Evolutionary conservation across 2,329 filamentous ascomycete genomes (phyloP).

Genomic region (Calonectria multiphialidica): DNA sequence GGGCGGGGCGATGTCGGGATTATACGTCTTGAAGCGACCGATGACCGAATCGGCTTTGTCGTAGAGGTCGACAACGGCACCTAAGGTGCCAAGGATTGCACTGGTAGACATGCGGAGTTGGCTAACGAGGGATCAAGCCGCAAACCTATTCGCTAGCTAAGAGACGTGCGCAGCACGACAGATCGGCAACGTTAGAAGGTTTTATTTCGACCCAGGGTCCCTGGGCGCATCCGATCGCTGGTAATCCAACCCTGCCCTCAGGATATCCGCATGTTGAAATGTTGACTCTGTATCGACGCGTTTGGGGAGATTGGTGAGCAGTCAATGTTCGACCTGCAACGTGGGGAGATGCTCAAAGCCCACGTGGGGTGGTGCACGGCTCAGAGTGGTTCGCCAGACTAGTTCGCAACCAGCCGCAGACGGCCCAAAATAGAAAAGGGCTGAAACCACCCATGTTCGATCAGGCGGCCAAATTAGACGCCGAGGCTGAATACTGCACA

Average conservation of each 20-base stretch:
- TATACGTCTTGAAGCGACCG: not conserved
- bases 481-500: not conserved
- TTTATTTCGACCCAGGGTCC: not conserved
- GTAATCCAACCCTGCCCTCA: not conserved
- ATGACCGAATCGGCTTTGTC: not conserved
- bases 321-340: not conserved
- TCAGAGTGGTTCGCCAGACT: not conserved
- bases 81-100: conserved; percentile 5
- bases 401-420: not conserved
- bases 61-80: not conserved
- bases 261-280: not conserved
- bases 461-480: not conserved
- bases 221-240: not conserved
- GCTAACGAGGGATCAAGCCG: not conserved
- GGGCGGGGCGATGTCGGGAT: conserved; percentile 2
- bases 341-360: not conserved
- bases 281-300: not conserved
- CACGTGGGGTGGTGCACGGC: not conserved
- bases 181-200: not conserved
- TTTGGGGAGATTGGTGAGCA: not conserved
- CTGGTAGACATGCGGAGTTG: not conserved
- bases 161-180: not conserved
- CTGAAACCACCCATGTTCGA: not conserved
- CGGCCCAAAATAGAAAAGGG: not conserved
- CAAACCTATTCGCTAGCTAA: not conserved